Evolutionary conservation across 2,329 filamentous ascomycete species (phyloP), one percentile per base, ranked within the genome.

Genomic region (Clonostachys rosea): DNA sequence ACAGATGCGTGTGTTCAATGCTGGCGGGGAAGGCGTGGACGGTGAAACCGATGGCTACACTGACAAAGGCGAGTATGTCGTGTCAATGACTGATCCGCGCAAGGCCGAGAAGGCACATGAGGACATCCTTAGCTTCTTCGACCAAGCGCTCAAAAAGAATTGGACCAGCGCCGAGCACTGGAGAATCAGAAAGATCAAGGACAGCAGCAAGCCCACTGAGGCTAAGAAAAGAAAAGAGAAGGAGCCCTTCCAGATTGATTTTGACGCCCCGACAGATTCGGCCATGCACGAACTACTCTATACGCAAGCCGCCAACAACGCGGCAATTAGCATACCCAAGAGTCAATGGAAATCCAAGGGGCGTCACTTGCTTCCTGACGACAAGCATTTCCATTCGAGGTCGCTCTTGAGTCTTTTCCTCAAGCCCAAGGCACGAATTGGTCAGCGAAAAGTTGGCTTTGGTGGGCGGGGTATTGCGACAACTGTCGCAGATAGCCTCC

Each of bases 131-230:
- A 87, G 89, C 60, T 99, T 97, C 70, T 99, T 99, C 61, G 94
- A 99, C 64, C 90, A 96, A 60, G 91, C 92, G 3, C 71, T 97
- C 40, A 89, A 94, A 63, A 97, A 96, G 77, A 96, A 96, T 60
- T 99, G 94, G 92, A 86, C 87, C 6, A 95, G 91, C 43, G 92
- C 94, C n/a, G 94, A 97, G 64, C 94, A 99, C 67, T 99, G 94
- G 94, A 86, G 92, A 55, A 97, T 99, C 61, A 81, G 89, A 52
- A 90, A 91, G 61, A 94, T 99, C 66, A 97, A 97, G 60, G 83
- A 86, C 53, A 70, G 76, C 59, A 78, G 75, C 58, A 91, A 91
- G 65, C 76, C 82, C 8, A 74, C 79, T 13, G 66, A 70, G 45
- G 79, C 65, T 59, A 84, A 79, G 53, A 82, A 84, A 57, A 82